phyloP scores from a whole-genome alignment of 371 early-diverging fungal genomes.

The Capillidium rhysosporum region DNA sequence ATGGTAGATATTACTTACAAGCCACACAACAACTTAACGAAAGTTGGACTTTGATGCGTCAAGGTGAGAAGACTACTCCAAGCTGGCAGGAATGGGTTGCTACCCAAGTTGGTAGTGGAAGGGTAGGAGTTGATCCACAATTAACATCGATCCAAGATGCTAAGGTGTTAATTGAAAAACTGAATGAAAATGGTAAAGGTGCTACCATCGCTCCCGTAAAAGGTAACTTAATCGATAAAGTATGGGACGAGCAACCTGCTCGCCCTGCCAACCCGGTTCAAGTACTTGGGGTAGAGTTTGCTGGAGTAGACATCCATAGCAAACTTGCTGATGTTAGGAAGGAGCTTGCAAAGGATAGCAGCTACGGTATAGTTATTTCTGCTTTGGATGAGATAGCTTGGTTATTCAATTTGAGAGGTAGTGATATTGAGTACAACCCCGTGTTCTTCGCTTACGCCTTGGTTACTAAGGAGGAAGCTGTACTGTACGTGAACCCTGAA shows the following conservation, averaged over 20 bases:
- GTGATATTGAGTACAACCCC: constrained; percentile 92
- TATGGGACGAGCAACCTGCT: constrained; percentile 55
- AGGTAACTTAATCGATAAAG: constrained; percentile 55
- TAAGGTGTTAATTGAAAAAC: constrained; percentile 22
- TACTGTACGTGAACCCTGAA: constrained; percentile 58
- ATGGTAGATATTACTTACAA: constrained; percentile 96
- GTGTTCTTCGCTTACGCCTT: constrained; percentile 90
- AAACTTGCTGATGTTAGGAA: constrained; percentile 41
- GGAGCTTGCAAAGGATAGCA: constrained; percentile 28
- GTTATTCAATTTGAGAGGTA: constrained; percentile 96
- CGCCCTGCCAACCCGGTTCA: constrained; percentile 37
- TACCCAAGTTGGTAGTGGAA: constrained; percentile 9
- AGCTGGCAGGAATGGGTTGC: constrained; percentile 73
- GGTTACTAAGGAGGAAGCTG: constrained; percentile 39
- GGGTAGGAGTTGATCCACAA: constrained; percentile 12
- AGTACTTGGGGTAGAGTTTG: constrained; percentile 41
- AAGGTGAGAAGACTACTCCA: constrained; percentile 68
- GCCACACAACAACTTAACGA: constrained; percentile 79
- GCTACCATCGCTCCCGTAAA: constrained; percentile 25
- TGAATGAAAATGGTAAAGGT: constrained; percentile 12
- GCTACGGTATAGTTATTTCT: constrained; percentile 54
- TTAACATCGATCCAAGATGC: constrained; percentile 25
- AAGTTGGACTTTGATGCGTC: constrained; percentile 87
- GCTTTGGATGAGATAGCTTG: constrained; percentile 90
- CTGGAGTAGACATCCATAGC: constrained; percentile 28